These are phyloP conservation scores for Iberis pinnata DNA, from an alignment of 345 rosid genomes.

Conservation along the genomic window DNA sequence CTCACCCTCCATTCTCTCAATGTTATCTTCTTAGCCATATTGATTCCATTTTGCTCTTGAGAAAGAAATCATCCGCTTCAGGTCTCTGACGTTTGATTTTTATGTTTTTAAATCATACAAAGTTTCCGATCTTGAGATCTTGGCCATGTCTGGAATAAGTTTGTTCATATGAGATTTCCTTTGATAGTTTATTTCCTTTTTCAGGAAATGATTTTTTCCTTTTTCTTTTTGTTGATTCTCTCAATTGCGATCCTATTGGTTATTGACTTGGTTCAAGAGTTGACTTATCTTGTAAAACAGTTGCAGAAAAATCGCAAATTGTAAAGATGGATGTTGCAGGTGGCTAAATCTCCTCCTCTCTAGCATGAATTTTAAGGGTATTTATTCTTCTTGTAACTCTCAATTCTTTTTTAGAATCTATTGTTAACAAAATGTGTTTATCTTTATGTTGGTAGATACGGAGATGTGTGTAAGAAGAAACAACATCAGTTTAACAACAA, in stretches of 20 bases:
- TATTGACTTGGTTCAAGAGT: slow-evolving; percentile 18
- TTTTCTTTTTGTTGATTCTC: neutral
- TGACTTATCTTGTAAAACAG: slow-evolving; percentile 15
- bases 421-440: slow-evolving; percentile 1
- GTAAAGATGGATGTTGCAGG: slow-evolving; percentile 62
- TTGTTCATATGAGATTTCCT: neutral
- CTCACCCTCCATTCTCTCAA: slow-evolving; percentile 11
- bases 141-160: neutral
- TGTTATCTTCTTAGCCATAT: slow-evolving; percentile 20
- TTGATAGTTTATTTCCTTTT: neutral
- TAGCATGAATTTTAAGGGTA: slow-evolving; percentile 51
- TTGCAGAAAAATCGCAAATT: slow-evolving; percentile 27
- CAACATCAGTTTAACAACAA: slow-evolving; percentile 27
- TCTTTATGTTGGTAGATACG: slow-evolving; percentile 29
- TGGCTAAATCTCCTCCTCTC: slow-evolving; percentile 43
- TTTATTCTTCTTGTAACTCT: neutral
- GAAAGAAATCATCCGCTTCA: neutral
- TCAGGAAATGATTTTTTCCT: neutral
- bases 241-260: slow-evolving; percentile 17
- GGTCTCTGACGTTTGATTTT: slow-evolving; percentile 3
- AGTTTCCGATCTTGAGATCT: neutral
- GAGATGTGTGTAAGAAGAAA: slow-evolving; percentile 50
- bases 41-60: slow-evolving; percentile 6
- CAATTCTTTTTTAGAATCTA: neutral
- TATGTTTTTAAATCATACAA: neutral